phyloP scores from a whole-genome alignment of 2,329 filamentous ascomycete genomes.

The Penicillium sp. region DNA sequence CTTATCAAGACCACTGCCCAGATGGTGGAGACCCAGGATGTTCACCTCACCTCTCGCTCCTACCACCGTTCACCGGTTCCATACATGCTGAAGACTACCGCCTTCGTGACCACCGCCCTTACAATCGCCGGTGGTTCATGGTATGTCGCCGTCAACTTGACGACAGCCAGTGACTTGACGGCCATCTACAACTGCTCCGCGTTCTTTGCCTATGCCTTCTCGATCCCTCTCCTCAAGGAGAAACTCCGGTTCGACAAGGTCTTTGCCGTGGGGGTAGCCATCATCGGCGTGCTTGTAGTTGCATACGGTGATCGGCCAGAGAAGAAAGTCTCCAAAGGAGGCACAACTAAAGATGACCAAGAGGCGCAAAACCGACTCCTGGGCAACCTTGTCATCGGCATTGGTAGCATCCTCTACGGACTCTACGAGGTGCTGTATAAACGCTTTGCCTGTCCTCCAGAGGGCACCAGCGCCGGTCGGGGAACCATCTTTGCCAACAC shows the following conservation, averaged over 20 bases:
- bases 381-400: conserved; percentile 87
- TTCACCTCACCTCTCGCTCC: conserved; percentile 54
- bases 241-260: conserved; percentile 80
- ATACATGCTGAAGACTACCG: conserved; percentile 76
- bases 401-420: conserved; percentile 87
- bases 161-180: conserved; percentile 86
- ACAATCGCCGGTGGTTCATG: conserved; percentile 89
- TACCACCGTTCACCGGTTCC: conserved; percentile 51
- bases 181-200: conserved; percentile 99
- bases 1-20: conserved; percentile 64
- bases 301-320: conserved; percentile 77
- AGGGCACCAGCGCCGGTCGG: conserved; percentile 76
- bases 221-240: conserved; percentile 82
- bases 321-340: conserved; percentile 45
- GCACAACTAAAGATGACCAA: conserved; percentile 27
- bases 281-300: conserved; percentile 85
- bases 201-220: conserved; percentile 98
- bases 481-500: conserved; percentile 94
- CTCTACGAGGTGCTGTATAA: conserved; percentile 98
- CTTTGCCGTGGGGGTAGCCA: conserved; percentile 78
- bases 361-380: conserved; percentile 65
- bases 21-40: conserved; percentile 78
- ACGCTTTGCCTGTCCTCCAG: conserved; percentile 83
- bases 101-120: conserved; percentile 75
- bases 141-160: conserved; percentile 93